Evolutionary conservation across 2,329 filamentous ascomycete species (phyloP).

Genomic region (Alternaria triticimaculans): DNA sequence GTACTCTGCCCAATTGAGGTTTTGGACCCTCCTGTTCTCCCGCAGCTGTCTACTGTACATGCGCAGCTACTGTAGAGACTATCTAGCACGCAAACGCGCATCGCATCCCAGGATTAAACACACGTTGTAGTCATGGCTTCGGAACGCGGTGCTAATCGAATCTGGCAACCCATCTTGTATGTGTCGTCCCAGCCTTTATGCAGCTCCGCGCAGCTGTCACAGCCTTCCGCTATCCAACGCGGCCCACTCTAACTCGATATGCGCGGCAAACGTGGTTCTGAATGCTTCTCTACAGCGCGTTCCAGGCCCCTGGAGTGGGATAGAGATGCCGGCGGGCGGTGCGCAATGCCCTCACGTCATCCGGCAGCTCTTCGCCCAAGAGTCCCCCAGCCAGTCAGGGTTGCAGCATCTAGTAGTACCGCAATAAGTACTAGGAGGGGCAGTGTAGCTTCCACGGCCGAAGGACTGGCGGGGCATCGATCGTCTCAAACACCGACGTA

Average conservation of each 20-base stretch:
- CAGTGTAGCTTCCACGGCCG: slow-evolving; percentile 23
- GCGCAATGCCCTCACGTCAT: slow-evolving; percentile 32
- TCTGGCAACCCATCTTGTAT: not conserved
- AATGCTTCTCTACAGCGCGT: slow-evolving; percentile 72
- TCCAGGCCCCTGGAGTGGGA: slow-evolving; percentile 21
- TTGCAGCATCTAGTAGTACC: slow-evolving; percentile 18
- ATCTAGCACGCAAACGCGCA: slow-evolving; percentile 1
- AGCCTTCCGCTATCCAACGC: slow-evolving; percentile 16
- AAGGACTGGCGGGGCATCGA: slow-evolving; percentile 21
- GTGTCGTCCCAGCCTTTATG: slow-evolving; percentile 13
- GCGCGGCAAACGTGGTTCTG: slow-evolving; percentile 64
- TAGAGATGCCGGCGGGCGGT: slow-evolving; percentile 19
- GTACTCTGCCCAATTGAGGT: slow-evolving; percentile 11
- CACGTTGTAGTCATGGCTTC: slow-evolving; percentile 1
- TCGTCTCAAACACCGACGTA: slow-evolving; percentile 17
- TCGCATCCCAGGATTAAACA: slow-evolving; percentile 1
- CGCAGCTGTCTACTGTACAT: slow-evolving; percentile 8
- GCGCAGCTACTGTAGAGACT: not conserved
- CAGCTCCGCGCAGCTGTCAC: slow-evolving; percentile 23
- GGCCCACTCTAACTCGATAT: slow-evolving; percentile 27
- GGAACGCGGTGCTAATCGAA: not conserved
- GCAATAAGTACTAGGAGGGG: slow-evolving; percentile 25
- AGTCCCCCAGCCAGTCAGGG: slow-evolving; percentile 20
- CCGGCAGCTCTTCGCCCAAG: slow-evolving; percentile 23
- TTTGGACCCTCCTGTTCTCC: slow-evolving; percentile 13